Evolutionary conservation across 192 early-diverging fungal genomes (phyloP).

Genomic region (Linnemannia hyalina): DNA sequence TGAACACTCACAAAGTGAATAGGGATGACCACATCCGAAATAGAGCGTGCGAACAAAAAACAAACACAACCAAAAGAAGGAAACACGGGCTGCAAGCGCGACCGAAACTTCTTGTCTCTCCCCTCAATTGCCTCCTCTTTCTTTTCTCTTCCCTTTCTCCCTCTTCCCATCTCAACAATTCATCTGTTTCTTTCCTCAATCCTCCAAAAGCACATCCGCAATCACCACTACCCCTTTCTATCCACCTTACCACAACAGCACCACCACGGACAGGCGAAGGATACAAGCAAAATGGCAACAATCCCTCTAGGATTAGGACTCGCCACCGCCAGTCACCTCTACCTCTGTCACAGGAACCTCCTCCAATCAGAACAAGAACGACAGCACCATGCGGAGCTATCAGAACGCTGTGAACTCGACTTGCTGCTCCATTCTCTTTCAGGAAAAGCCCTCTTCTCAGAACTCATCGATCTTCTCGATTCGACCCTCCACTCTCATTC

Average conservation of each 20-base stretch:
- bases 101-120: too few species aligned
- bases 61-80: background rate
- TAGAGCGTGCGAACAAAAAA: background rate
- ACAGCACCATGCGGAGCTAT: background rate
- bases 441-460: conserved; percentile 16
- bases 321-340: conserved; percentile 16
- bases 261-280: background rate
- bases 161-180: background rate
- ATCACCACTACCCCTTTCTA: background rate
- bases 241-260: background rate
- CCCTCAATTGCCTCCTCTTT: background rate
- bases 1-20: background rate
- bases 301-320: conserved; percentile 30
- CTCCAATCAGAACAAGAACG: conserved; percentile 7
- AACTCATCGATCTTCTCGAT: conserved; percentile 21
- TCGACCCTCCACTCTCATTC: background rate
- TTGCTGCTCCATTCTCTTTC: conserved; percentile 13
- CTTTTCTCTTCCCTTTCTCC: background rate
- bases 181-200: background rate
- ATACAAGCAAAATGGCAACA: background rate
- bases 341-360: conserved; percentile 18
- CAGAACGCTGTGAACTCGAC: conserved; percentile 14
- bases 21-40: conserved; percentile 1
- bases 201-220: background rate
- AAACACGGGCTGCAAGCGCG: too few species aligned